Evolutionary conservation across 228 moss, liverwort and hornwort genomes (phyloP).

Genomic region (Sphagnum fallax): DNA sequence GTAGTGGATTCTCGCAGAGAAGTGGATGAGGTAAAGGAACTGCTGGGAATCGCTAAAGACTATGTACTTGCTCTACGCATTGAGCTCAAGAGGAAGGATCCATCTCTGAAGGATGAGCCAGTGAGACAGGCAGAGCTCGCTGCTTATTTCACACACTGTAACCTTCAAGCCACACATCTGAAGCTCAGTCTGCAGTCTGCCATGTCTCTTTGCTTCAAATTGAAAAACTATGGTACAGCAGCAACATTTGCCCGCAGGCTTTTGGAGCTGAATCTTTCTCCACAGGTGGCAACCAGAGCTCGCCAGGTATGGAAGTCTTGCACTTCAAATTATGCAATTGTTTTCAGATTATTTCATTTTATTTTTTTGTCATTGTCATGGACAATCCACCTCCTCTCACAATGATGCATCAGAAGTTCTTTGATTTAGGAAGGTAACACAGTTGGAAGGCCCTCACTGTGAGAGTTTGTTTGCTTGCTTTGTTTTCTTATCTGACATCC

Average conservation of each 20-base stretch:
- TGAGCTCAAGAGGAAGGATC: conserved; percentile 81
- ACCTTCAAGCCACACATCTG: conserved; percentile 83
- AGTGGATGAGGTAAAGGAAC: conserved; percentile 95
- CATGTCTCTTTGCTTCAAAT: conserved; percentile 70
- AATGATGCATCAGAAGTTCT: too few species aligned
- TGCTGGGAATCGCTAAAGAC: conserved; percentile 85
- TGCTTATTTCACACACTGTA: conserved; percentile 93
- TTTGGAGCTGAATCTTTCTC: conserved; percentile 64
- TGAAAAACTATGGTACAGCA: conserved; percentile 77
- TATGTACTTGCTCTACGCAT: conserved; percentile 78
- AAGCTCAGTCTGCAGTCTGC: conserved; percentile 80
- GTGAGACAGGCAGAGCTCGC: conserved; percentile 80
- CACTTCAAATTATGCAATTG: neutral
- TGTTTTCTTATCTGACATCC: too few species aligned
- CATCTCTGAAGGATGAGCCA: conserved; percentile 60
- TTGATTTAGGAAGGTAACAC: too few species aligned
- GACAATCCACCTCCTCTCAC: too few species aligned
- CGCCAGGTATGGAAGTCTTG: conserved; percentile 48
- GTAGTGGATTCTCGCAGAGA: conserved; percentile 89
- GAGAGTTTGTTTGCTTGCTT: neutral
- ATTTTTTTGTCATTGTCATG: too few species aligned
- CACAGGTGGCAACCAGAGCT: conserved; percentile 54
- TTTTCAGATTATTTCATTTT: neutral
- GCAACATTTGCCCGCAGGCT: conserved; percentile 73
- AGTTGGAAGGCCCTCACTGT: too few species aligned